Evolutionary conservation across 345 rosid species (phyloP).

Genomic region (Syzygium jambos): DNA sequence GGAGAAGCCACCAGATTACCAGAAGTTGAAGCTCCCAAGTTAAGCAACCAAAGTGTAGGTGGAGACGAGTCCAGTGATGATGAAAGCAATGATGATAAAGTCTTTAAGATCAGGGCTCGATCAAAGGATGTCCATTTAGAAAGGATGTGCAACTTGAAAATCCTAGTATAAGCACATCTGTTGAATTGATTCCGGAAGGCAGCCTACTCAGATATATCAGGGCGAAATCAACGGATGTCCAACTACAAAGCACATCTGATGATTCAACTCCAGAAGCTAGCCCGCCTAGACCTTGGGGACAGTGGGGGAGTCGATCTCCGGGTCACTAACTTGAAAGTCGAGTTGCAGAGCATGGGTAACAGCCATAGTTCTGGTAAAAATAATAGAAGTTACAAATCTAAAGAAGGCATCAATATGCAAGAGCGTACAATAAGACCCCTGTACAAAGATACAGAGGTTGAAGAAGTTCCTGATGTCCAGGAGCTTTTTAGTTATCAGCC

Average conservation of each 20-base stretch:
- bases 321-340: neutral
- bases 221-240: neutral
- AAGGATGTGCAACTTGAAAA: rapidly evolving
- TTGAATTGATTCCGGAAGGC: too few relatives aligned
- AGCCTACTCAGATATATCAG: neutral
- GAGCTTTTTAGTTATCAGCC: neutral
- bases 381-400: neutral
- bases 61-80: neutral
- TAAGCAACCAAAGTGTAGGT: rapidly evolving
- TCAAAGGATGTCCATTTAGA: neutral
- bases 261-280: neutral
- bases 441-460: neutral
- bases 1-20: neutral
- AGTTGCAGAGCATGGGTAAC: neutral
- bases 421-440: neutral
- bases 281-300: too few relatives aligned
- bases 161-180: rapidly evolving
- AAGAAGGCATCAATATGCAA: neutral
- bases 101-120: neutral
- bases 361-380: neutral
- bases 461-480: neutral
- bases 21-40: neutral
- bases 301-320: too few relatives aligned
- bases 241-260: too few relatives aligned
- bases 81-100: neutral